These are phyloP conservation scores for Hypocrella siamensis DNA, from an alignment of 2,329 filamentous ascomycete genomes.

Conservation along the genomic window DNA sequence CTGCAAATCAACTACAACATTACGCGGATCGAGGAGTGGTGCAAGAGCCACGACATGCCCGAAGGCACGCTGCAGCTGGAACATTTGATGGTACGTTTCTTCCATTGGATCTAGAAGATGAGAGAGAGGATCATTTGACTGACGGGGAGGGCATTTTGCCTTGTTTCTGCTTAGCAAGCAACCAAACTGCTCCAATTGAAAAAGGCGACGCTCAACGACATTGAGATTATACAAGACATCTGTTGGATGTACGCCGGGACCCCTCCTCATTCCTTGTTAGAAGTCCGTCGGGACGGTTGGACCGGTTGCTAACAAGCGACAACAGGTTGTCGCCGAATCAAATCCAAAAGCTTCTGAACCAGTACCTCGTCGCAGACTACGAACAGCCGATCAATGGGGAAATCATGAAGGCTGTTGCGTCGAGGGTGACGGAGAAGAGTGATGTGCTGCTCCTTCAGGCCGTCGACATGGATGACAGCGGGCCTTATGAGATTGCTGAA, in stretches of 20 bases:
- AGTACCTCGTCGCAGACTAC: conserved; percentile 96
- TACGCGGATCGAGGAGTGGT: conserved; percentile 98
- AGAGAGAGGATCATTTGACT: conserved; percentile 25
- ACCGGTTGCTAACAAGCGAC: no score
- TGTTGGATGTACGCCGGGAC: conserved; percentile 81
- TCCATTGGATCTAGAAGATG: background rate
- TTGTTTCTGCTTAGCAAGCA: conserved; percentile 45
- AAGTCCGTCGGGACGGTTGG: no score
- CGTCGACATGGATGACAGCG: conserved; percentile 98
- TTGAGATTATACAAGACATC: conserved; percentile 99
- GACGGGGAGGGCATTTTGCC: background rate
- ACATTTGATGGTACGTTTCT: conserved; percentile 68
- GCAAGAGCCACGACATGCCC: conserved; percentile 99
- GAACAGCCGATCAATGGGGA: conserved; percentile 99
- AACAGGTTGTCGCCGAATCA: conserved; percentile 87
- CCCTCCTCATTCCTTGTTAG: background rate
- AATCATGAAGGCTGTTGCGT: conserved; percentile 99
- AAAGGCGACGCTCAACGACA: conserved; percentile 97
- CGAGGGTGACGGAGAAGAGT: conserved; percentile 93
- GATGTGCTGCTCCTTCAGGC: conserved; percentile 86
- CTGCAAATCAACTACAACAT: conserved; percentile 99
- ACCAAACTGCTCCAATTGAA: conserved; percentile 96
- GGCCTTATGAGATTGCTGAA: conserved; percentile 96
- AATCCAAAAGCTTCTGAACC: conserved; percentile 96
- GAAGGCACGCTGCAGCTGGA: conserved; percentile 94